Base-by-base conservation (phyloP, 805 yeast species). In the Saccharomycopsis selenospora region DNA sequence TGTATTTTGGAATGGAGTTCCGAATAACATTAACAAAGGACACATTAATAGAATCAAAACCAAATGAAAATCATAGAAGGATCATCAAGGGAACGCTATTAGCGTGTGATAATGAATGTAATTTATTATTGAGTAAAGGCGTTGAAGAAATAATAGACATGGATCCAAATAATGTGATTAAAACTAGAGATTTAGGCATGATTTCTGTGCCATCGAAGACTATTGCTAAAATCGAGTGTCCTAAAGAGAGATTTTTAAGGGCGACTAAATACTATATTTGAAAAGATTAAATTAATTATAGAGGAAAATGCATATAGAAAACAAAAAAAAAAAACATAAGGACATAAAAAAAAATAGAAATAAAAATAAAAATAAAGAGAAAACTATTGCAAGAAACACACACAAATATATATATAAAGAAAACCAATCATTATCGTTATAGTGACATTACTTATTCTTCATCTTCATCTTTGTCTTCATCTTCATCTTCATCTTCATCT, bases 391-490 rank as follows among this genome's bases (percentile, higher is more conserved):
- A 23, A 25, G 13, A 11, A 22, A 40, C 7, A 7, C 6, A n/a
- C 13, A n/a, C n/a, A 33, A n/a, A 33, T 33, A 33, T 8, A 33
- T 8, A 8, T 33, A 6, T 33, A n/a, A 7, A 18, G n/a, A 36
- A 36, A 18, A 36, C n/a, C 40, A 36, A 18, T 7, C 7, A 18
- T 36, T 7, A 18, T n/a, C n/a, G n/a, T n/a, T n/a, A n/a, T n/a
- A n/a, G n/a, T n/a, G n/a, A n/a, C n/a, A n/a, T n/a, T n/a, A n/a
- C n/a, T n/a, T n/a, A n/a, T 50, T 2, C 55, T 10, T 49, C 60
- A 3, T 36, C 29, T 14, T 36, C 22, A 13, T 56, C 61, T 3
- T 53, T 57, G 2, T 54, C 61, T 7, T 57, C 62, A 2, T 45
- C 58, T 17, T 52, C 59, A 18, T 50, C 55, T 18, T 54, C 55